A percentile compares a stretch with the other conserved stretches of the same genome.
These are phyloP conservation scores for Vitis amurensis DNA, from an alignment of 164 flowering plant genomes.

Conservation along the genomic window DNA sequence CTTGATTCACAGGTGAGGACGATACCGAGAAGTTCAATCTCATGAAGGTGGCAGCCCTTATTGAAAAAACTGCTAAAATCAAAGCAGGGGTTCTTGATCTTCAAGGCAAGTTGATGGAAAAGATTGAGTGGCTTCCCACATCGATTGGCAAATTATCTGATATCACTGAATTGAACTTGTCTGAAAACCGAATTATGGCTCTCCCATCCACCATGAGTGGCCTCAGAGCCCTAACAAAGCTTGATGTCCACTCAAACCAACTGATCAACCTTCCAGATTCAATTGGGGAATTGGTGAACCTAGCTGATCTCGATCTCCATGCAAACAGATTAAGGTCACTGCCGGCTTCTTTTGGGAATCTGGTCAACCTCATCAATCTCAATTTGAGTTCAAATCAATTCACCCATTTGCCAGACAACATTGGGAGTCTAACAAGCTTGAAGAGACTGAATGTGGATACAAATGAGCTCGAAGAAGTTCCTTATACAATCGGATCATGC, in stretches of 20 bases:
- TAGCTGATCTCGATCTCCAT: slow-evolving; percentile 57
- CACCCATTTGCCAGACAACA: slow-evolving; percentile 43
- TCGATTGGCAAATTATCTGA: slow-evolving; percentile 62
- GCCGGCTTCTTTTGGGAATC: slow-evolving; percentile 55
- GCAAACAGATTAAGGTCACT: slow-evolving; percentile 53
- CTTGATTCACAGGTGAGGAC: slow-evolving; percentile 22
- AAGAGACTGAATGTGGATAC: slow-evolving; percentile 54
- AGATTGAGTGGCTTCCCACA: slow-evolving; percentile 72
- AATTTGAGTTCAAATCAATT: slow-evolving; percentile 61
- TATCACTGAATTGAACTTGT: slow-evolving; percentile 47
- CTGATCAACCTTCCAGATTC: slow-evolving; percentile 61
- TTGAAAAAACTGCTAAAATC: slow-evolving; percentile 52
- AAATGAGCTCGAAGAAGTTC: slow-evolving; percentile 68
- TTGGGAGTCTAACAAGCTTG: slow-evolving; percentile 53
- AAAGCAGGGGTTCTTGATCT: slow-evolving; percentile 54
- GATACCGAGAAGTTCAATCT: slow-evolving; percentile 50
- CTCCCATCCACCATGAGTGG: slow-evolving; percentile 54
- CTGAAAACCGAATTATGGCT: slow-evolving; percentile 62
- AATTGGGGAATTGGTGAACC: slow-evolving; percentile 50
- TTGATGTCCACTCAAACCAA: slow-evolving; percentile 70
- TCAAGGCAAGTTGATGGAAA: slow-evolving; percentile 62
- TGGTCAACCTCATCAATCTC: slow-evolving; percentile 49
- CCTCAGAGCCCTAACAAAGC: slow-evolving; percentile 51
- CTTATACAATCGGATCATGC: slow-evolving; percentile 69
- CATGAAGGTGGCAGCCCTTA: slow-evolving; percentile 62